phyloP scores from a whole-genome alignment of 2,329 filamentous ascomycete species.

The Thelonectria rubi region DNA sequence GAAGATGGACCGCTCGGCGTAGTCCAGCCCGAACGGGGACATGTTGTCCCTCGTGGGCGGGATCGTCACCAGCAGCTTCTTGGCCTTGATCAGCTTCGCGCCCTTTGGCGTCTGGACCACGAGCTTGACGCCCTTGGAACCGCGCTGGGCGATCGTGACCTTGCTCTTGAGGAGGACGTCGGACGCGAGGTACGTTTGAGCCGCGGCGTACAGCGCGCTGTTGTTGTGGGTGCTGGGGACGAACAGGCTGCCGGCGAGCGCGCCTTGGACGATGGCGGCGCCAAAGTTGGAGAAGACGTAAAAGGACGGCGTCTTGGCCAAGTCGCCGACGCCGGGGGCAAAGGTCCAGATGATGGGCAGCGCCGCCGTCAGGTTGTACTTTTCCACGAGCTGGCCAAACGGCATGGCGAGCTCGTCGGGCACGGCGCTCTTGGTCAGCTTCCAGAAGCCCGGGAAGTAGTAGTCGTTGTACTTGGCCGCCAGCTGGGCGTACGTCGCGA shows the following conservation, averaged over 20 bases:
- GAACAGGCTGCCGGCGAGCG: slow-evolving; percentile 32
- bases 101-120: slow-evolving; percentile 14
- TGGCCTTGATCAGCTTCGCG: slow-evolving; percentile 31
- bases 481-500: background rate
- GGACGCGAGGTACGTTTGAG: slow-evolving; percentile 43
- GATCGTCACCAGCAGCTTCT: slow-evolving; percentile 38
- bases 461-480: background rate
- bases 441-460: background rate
- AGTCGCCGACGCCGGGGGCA: background rate
- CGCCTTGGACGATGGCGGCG: slow-evolving; percentile 31
- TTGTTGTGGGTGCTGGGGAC: slow-evolving; percentile 34
- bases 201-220: slow-evolving; percentile 49
- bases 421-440: background rate
- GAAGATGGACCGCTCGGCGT: slow-evolving; percentile 33
- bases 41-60: slow-evolving; percentile 37
- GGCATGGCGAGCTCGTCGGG: background rate
- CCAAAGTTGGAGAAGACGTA: slow-evolving; percentile 4
- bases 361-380: background rate
- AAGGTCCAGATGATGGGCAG: background rate
- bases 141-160: slow-evolving; percentile 38
- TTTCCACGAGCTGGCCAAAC: slow-evolving; percentile 1
- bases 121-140: slow-evolving; percentile 28
- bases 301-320: background rate
- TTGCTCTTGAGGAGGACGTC: slow-evolving; percentile 49
- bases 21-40: slow-evolving; percentile 29